Percentiles rank a stretch among this genome's conserved stretches.
Evolutionary conservation across 2,329 filamentous ascomycete genomes (phyloP).

Genomic region (Anthostomella pinea): DNA sequence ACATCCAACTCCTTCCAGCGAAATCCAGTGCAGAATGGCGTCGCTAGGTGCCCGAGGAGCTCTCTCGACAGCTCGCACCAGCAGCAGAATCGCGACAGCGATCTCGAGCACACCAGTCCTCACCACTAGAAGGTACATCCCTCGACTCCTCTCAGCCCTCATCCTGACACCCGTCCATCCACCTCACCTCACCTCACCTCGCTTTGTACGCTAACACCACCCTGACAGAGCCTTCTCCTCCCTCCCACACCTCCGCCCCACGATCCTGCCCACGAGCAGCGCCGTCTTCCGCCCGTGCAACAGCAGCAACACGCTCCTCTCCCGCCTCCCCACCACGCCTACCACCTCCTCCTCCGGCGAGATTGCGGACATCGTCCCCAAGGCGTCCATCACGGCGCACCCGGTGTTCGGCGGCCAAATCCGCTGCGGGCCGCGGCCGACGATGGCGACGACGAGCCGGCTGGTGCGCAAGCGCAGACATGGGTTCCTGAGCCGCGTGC

Average conservation of each 20-base stretch:
- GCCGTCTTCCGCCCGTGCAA: conserved; percentile 27
- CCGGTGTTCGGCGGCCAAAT: conserved; percentile 53
- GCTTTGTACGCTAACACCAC: too few species aligned
- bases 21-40: conserved; percentile 9
- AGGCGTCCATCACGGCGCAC: conserved; percentile 47
- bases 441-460: conserved; percentile 52
- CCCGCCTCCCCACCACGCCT: conserved; percentile 19
- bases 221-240: conserved; percentile 46
- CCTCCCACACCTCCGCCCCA: conserved; percentile 50
- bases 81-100: conserved; percentile 1
- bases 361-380: conserved; percentile 44
- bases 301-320: conserved; percentile 26
- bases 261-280: conserved; percentile 32
- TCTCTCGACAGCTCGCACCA: conserved; percentile 12
- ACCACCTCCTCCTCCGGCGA: conserved; percentile 13
- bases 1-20: background rate
- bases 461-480: conserved; percentile 58
- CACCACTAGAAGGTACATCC: conserved; percentile 12
- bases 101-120: conserved; percentile 5
- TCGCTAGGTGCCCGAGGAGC: conserved; percentile 6
- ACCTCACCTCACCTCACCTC: too few species aligned
- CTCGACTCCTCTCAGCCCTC: too few species aligned
- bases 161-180: too few species aligned
- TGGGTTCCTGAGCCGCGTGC: conserved; percentile 53
- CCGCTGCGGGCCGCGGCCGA: conserved; percentile 58